phyloP scores from a whole-genome alignment of 1,284 basidiomycete genomes.

The Melampsora larici-populina region DNA sequence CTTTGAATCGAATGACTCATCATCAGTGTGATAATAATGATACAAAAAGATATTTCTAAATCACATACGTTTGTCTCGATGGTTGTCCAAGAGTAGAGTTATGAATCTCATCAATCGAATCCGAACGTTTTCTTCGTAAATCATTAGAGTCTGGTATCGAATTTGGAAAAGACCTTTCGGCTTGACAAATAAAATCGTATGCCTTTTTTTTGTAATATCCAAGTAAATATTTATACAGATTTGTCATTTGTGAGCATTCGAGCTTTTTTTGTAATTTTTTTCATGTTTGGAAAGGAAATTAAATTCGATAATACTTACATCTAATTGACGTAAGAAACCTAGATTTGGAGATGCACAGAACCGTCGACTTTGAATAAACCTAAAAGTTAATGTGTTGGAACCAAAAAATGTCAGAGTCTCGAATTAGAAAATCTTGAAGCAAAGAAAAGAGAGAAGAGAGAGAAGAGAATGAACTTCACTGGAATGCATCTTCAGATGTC shows the following conservation, averaged over 20 bases:
- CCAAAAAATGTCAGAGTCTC: too few relatives aligned
- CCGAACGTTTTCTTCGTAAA: conserved; percentile 21
- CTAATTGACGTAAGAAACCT: conserved; percentile 47
- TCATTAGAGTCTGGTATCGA: background rate
- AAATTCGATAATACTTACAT: conserved; percentile 73
- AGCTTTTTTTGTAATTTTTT: conserved; percentile 6
- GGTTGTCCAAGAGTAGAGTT: background rate
- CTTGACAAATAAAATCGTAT: conserved; percentile 82
- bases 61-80: background rate
- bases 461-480: background rate
- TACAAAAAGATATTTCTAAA: background rate
- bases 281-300: conserved; percentile 2
- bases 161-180: conserved; percentile 61
- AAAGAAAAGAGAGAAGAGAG: background rate
- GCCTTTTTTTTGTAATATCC: too few relatives aligned
- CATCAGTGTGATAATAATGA: background rate
- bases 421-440: too few relatives aligned
- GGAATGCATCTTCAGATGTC: conserved; percentile 31
- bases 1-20: background rate
- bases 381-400: conserved; percentile 45
- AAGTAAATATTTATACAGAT: background rate
- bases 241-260: too few relatives aligned
- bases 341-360: conserved; percentile 51
- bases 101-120: conserved; percentile 1
- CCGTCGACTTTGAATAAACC: conserved; percentile 49